phyloP scores from a whole-genome alignment of 2,329 filamentous ascomycete genomes.

The Epichloe brachyelytri region DNA sequence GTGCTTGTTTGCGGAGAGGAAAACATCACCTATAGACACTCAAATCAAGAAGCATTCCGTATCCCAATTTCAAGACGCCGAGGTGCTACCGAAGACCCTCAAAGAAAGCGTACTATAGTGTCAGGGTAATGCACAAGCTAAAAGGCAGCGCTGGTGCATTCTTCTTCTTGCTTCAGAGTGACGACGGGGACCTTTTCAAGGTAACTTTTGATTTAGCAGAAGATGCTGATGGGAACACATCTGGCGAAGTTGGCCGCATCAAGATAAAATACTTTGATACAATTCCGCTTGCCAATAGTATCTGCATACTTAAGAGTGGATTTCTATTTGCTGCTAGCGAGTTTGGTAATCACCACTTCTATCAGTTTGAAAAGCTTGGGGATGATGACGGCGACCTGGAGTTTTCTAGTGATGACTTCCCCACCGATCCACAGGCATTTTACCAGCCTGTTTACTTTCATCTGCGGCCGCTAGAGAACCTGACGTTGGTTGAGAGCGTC shows the following conservation, averaged over 20 bases:
- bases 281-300: slow-evolving; percentile 70
- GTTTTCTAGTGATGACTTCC: slow-evolving; percentile 71
- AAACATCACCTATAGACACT: slow-evolving; percentile 91
- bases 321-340: slow-evolving; percentile 90
- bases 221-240: slow-evolving; percentile 63
- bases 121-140: slow-evolving; percentile 92
- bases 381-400: slow-evolving; percentile 87
- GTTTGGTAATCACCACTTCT: slow-evolving; percentile 85
- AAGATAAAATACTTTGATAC: slow-evolving; percentile 99
- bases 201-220: slow-evolving; percentile 83
- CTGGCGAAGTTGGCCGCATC: slow-evolving; percentile 67
- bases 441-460: slow-evolving; percentile 77
- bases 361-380: slow-evolving; percentile 92
- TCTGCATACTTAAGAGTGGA: slow-evolving; percentile 89
- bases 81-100: slow-evolving; percentile 82
- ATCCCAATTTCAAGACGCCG: slow-evolving; percentile 78
- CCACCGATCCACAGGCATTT: slow-evolving; percentile 56
- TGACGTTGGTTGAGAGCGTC: slow-evolving; percentile 73
- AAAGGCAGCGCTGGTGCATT: slow-evolving; percentile 73
- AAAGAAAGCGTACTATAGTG: slow-evolving; percentile 75
- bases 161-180: slow-evolving; percentile 90
- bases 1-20: slow-evolving; percentile 91
- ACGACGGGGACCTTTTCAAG: slow-evolving; percentile 98
- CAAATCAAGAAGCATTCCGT: slow-evolving; percentile 79
- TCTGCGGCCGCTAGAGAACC: slow-evolving; percentile 64